A percentile compares a stretch with the other conserved stretches of the same genome.
phyloP scores from a whole-genome alignment of 2,329 filamentous ascomycete genomes.

The Fusarium multiceps region DNA sequence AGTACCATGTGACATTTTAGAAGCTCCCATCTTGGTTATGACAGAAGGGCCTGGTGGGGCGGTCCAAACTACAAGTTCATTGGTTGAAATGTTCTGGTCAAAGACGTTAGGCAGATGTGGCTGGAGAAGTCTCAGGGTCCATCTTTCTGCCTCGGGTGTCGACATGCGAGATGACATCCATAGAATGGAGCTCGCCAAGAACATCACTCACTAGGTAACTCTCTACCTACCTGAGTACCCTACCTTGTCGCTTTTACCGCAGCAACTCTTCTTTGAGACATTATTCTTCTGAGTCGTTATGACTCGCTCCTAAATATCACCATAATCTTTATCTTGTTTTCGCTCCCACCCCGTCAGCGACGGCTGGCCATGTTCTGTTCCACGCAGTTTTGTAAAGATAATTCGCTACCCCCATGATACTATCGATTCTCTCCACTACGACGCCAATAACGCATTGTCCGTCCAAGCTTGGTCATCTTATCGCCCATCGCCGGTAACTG shows the following conservation, averaged over 20 bases:
- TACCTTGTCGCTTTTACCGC: not conserved
- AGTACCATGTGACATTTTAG: constrained; percentile 28
- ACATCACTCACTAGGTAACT: constrained; percentile 22
- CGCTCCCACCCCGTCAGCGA: constrained; percentile 19
- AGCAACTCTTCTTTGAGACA: constrained; percentile 27
- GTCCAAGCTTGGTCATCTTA: constrained; percentile 27
- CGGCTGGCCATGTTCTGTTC: constrained; percentile 43
- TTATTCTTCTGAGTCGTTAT: constrained; percentile 10
- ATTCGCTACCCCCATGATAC: constrained; percentile 42
- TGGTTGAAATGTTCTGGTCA: not conserved
- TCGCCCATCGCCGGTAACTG: constrained; percentile 17
- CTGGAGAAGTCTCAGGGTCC: constrained; percentile 4
- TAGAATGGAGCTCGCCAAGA: constrained; percentile 34
- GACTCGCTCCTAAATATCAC: not conserved
- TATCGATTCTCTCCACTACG: constrained; percentile 29
- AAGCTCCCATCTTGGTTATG: not conserved
- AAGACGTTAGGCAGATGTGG: not conserved
- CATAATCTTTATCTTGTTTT: not conserved
- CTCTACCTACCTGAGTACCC: not conserved
- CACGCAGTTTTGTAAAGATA: constrained; percentile 34
- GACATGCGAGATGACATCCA: constrained; percentile 46
- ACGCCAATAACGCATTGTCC: constrained; percentile 29
- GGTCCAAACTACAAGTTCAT: not conserved
- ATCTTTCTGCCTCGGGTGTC: constrained; percentile 8
- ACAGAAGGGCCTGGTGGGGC: not conserved